Conservation (phyloP, 2,329 filamentous ascomycete genomes). For the Lachnellula willkommii region DNA sequence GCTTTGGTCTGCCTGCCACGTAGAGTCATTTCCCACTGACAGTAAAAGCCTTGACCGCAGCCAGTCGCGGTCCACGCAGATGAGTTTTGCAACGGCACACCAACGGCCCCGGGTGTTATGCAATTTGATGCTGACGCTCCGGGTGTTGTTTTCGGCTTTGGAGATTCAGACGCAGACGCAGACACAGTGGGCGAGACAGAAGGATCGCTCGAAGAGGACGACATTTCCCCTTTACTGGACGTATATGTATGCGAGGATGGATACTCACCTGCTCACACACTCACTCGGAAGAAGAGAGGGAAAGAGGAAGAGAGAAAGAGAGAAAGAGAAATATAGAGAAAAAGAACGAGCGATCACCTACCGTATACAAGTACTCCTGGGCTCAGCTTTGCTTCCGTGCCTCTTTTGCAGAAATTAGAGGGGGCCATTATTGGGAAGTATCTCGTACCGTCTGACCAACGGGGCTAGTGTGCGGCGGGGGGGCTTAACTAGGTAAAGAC, state of each 20-base stretch:
- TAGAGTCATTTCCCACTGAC: slow-evolving; percentile 1
- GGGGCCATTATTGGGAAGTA: background rate
- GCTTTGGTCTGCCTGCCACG: background rate
- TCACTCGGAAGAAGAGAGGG: background rate
- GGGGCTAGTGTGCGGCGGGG: background rate
- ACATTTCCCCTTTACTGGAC: no score
- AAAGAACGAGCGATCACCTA: background rate
- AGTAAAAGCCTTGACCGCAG: slow-evolving; percentile 15
- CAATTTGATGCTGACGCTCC: no score
- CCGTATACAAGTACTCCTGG: background rate
- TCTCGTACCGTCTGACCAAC: background rate
- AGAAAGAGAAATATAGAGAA: background rate
- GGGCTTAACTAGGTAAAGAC: no score
- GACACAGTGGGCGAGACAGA: no score
- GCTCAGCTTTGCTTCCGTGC: background rate
- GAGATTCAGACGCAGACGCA: no score
- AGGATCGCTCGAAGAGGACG: no score
- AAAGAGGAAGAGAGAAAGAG: background rate
- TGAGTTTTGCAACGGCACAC: slow-evolving; percentile 11
- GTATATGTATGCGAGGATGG: no score
- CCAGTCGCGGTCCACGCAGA: slow-evolving; percentile 8
- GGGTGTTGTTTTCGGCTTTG: no score
- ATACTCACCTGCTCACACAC: background rate
- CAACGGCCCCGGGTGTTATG: slow-evolving; percentile 5
- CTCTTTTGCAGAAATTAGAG: background rate